phyloP scores from a whole-genome alignment of 805 yeast genomes.

The Saccharomycopsis olivae region DNA sequence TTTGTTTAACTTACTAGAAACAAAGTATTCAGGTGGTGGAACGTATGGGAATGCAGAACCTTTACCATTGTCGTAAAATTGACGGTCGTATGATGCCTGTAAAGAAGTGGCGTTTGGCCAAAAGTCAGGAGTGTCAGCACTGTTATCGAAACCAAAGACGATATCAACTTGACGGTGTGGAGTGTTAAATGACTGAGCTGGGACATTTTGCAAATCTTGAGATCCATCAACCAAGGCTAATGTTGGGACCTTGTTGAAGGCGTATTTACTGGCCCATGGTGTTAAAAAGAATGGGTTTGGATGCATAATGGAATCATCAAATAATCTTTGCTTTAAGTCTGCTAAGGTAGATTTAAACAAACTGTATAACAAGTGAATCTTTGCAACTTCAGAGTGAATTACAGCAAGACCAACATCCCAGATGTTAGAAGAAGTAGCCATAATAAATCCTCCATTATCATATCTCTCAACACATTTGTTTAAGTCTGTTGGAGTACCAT shows the following conservation, averaged over 20 bases:
- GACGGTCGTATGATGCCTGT: slow-evolving; percentile 46
- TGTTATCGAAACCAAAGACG: slow-evolving; percentile 53
- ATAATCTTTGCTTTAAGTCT: slow-evolving; percentile 24
- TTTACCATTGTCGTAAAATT: slow-evolving; percentile 29
- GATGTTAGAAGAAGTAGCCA: slow-evolving; percentile 85
- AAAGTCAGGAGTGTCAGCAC: slow-evolving; percentile 43
- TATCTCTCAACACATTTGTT: slow-evolving; percentile 51
- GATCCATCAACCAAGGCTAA: slow-evolving; percentile 49
- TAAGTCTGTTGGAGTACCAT: slow-evolving; percentile 42
- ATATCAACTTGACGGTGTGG: slow-evolving; percentile 50
- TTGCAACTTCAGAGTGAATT: background rate
- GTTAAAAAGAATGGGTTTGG: background rate
- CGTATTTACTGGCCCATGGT: background rate
- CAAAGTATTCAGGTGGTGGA: slow-evolving; percentile 55
- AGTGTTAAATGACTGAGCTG: slow-evolving; percentile 50
- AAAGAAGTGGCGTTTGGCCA: slow-evolving; percentile 68
- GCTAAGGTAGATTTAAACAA: slow-evolving; percentile 41
- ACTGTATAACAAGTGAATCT: slow-evolving; percentile 22
- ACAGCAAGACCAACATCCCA: slow-evolving; percentile 1
- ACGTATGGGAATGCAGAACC: slow-evolving; percentile 69
- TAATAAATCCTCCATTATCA: slow-evolving; percentile 71
- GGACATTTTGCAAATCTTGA: slow-evolving; percentile 52
- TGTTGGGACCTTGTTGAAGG: slow-evolving; percentile 10
- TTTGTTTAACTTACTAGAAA: slow-evolving; percentile 50
- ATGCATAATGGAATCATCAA: background rate